A percentile compares a stretch with the other conserved stretches of the same genome.
Conservation (phyloP, 306 rosid genomes). For the Myrica gale region DNA sequence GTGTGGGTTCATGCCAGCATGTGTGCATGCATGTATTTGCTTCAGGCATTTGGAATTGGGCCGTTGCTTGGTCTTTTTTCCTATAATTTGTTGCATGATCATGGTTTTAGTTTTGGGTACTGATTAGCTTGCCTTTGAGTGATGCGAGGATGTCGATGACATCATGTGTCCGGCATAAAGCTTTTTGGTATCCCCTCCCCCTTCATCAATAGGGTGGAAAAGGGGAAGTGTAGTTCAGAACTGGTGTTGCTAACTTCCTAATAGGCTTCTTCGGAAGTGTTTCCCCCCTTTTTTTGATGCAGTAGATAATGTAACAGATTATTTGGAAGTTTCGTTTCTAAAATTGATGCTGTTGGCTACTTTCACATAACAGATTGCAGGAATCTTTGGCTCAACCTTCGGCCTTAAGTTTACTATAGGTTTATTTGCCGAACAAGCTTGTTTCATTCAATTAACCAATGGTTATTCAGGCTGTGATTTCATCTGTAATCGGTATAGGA, state of each 20-base stretch:
- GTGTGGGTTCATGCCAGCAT: background rate
- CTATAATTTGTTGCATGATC: background rate
- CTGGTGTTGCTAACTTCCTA: background rate
- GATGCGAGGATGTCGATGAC: background rate
- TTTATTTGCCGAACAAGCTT: background rate
- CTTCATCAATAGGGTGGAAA: too few relatives aligned
- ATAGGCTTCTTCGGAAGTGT: background rate
- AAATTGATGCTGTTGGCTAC: background rate
- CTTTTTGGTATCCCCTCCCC: background rate
- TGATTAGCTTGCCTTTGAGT: background rate
- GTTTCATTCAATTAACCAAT: background rate
- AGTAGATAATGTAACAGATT: background rate
- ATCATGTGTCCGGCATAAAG: background rate
- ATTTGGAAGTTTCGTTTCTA: background rate
- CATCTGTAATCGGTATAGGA: background rate
- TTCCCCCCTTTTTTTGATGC: background rate
- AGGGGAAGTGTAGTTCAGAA: background rate
- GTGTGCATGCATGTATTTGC: background rate
- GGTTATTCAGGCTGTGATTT: background rate
- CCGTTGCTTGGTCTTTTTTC: background rate
- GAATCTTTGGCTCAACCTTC: background rate
- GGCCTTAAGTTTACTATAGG: background rate
- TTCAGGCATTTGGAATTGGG: too few relatives aligned
- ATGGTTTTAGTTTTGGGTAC: too few relatives aligned
- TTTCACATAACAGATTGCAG: background rate